Evolutionary conservation across 805 yeast species (phyloP), one percentile per base, ranked within the genome.

Genomic region (Kodamaea jinghongensis): DNA sequence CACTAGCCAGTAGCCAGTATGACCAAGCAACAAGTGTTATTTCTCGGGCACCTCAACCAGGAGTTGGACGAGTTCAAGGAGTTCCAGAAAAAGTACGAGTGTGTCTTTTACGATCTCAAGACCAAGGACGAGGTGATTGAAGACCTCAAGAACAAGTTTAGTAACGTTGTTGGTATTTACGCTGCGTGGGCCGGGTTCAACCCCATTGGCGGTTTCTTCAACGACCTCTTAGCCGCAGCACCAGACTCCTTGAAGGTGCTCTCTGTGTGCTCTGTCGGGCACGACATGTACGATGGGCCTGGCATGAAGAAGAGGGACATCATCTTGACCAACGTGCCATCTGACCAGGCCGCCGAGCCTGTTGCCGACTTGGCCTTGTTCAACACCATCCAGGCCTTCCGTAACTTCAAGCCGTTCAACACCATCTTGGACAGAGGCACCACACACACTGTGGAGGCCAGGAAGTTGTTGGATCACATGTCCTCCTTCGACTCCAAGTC

Each of bases 351-450:
- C 0, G 77, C 85, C 1, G 76, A 70, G 29, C 82, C 84, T 11
- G 95, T 86, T 17, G 85, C 90, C 3, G 95, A 86, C 46, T 62
- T 81, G 42, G 91, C 82, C 3, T 61, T 83, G 32, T 73, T 65
- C 51, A 69, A 81, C 47, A 64, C 84, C 0, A 55, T 85, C 42
- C 71, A 78, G 28, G 72, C 79, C 15, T 82, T 81, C 63, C 70
- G 93, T 47, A 71, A 72, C 56, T 76, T 78, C 43, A 57, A 70
- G 1, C 45, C 46, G 32, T 52, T 60, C 7, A 64, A 67, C 50
- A 16, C 26, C 16, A 28, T 38, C 31, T 14, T 22, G 22, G 30
- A 38, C 23, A 22, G 25, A 10, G 13, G 15, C 14, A 27, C 29
- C 10, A 28, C 17, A 2, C 61, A 75, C 49, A 74, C 85, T 1